Conservation (phyloP, 441 rosid genomes). For the Caryocar brasiliense region DNA sequence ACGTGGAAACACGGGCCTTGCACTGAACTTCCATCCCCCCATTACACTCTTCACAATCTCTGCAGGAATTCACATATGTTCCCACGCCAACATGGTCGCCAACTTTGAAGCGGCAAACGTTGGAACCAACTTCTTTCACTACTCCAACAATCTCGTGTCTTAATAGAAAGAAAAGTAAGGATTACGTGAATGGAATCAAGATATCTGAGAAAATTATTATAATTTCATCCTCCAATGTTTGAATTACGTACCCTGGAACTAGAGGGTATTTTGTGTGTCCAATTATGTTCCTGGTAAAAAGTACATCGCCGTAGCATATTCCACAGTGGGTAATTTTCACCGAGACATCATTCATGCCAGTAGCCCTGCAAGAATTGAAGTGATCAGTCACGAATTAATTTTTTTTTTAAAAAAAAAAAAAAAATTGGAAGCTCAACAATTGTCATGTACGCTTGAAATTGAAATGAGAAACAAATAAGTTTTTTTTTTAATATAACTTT, state of each 20-base stretch:
- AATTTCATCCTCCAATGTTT: too few species aligned
- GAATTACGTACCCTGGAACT: conserved; percentile 76
- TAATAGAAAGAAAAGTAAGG: not conserved
- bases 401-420: not conserved
- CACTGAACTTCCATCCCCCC: conserved; percentile 35
- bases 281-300: conserved; percentile 54
- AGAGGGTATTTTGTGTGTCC: conserved; percentile 67
- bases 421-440: too few species aligned
- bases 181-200: not conserved
- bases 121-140: conserved; percentile 68
- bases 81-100: conserved; percentile 91
- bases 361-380: conserved; percentile 30
- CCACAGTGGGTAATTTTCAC: conserved; percentile 84
- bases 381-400: not conserved
- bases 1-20: conserved; percentile 51
- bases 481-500: too few species aligned
- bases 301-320: conserved; percentile 74
- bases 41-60: conserved; percentile 61
- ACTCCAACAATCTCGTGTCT: conserved; percentile 87
- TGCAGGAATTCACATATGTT: conserved; percentile 71
- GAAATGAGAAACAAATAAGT: too few species aligned
- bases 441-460: too few species aligned
- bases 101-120: conserved; percentile 46
- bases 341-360: conserved; percentile 56
- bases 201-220: too few species aligned